These are phyloP conservation scores for Postia placenta DNA, from an alignment of 768 basidiomycete species.

Conservation along the genomic window DNA sequence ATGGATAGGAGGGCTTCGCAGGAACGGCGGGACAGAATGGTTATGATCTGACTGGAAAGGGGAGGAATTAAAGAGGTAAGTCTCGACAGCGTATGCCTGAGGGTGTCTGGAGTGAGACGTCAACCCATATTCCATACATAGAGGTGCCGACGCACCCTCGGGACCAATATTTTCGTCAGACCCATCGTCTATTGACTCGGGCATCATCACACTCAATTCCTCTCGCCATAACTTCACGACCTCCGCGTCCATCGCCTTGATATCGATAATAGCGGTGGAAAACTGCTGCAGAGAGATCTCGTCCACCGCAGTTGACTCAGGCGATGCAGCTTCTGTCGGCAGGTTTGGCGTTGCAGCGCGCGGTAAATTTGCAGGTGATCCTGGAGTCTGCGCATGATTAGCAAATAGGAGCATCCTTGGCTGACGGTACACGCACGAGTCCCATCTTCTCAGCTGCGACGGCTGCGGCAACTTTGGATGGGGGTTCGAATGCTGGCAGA, in stretches of 20 bases:
- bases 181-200: conserved; percentile 28
- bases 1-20: conserved; percentile 82
- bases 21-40: conserved; percentile 73
- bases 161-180: conserved; percentile 30
- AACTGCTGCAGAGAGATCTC: conserved; percentile 62
- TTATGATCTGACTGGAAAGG: conserved; percentile 57
- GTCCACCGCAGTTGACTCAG: conserved; percentile 54
- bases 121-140: no score
- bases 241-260: conserved; percentile 49
- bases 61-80: conserved; percentile 49
- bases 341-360: conserved; percentile 51
- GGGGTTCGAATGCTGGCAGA: conserved; percentile 38
- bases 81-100: conserved; percentile 44
- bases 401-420: neutral
- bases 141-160: conserved; percentile 56
- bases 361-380: conserved; percentile 22
- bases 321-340: conserved; percentile 40
- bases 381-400: conserved; percentile 8
- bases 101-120: conserved; percentile 49
- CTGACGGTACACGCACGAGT: neutral
- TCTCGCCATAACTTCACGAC: conserved; percentile 59
- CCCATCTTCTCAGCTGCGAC: conserved; percentile 32
- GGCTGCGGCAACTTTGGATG: conserved; percentile 26
- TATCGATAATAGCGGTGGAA: conserved; percentile 63
- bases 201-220: conserved; percentile 58